A percentile compares a stretch with the other conserved stretches of the same genome.
These are phyloP conservation scores for Tephrocybe sp. DNA, from an alignment of 768 basidiomycete genomes.

Conservation along the genomic window DNA sequence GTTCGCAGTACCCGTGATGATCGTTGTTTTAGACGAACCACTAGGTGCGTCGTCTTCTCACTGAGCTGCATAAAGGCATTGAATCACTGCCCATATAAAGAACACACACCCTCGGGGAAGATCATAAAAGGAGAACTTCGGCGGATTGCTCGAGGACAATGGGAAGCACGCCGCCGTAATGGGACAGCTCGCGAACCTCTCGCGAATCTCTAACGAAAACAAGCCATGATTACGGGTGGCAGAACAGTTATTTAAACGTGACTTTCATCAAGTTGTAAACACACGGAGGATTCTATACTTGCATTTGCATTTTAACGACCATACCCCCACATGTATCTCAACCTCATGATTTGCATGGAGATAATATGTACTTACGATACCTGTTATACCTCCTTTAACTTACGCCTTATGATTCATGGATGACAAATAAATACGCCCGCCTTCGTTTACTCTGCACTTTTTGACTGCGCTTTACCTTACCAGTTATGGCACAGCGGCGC, in stretches of 20 bases:
- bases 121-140: conserved; percentile 54
- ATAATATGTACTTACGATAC: not conserved
- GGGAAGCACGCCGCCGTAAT: conserved; percentile 37
- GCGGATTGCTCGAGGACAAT: conserved; percentile 41
- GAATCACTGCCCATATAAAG: conserved; percentile 25
- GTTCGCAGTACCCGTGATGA: conserved; percentile 63
- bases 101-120: conserved; percentile 60
- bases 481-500: too few species aligned
- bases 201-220: conserved; percentile 32
- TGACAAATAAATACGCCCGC: too few species aligned
- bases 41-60: conserved; percentile 39
- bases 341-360: not conserved
- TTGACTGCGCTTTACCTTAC: too few species aligned
- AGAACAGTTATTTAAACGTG: too few species aligned
- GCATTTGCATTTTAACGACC: not conserved
- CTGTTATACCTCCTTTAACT: too few species aligned
- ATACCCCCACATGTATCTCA: not conserved
- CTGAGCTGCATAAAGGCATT: not conserved
- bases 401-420: too few species aligned
- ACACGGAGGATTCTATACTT: not conserved
- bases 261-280: not conserved
- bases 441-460: too few species aligned
- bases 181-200: conserved; percentile 33
- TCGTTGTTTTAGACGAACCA: conserved; percentile 44
- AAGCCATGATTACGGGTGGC: too few species aligned